phyloP scores from a whole-genome alignment of 2,329 filamentous ascomycete genomes.

The Neonectria neomacrospora region DNA sequence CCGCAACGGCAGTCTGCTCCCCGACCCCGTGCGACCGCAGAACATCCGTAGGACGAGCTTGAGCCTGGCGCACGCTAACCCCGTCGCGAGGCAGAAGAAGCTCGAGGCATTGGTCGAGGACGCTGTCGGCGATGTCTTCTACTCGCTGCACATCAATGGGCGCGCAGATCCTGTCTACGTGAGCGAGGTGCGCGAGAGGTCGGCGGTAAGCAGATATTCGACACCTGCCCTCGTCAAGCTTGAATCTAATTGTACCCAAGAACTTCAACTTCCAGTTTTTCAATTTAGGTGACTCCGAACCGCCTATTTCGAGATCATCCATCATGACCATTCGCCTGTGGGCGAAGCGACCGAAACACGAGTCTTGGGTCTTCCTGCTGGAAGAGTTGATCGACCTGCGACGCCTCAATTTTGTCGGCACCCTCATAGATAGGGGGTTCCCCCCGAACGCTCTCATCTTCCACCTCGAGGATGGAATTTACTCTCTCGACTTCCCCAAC shows the following conservation, averaged over 20 bases:
- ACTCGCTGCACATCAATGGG: slow-evolving; percentile 78
- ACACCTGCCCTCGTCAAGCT: neutral
- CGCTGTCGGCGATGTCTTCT: slow-evolving; percentile 87
- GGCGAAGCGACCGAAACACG: slow-evolving; percentile 66
- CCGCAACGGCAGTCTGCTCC: slow-evolving; percentile 46
- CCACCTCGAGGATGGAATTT: slow-evolving; percentile 86
- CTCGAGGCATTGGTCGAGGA: slow-evolving; percentile 78
- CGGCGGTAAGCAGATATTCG: slow-evolving; percentile 64
- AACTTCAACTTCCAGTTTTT: slow-evolving; percentile 93
- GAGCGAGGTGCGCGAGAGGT: slow-evolving; percentile 81
- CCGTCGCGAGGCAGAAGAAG: slow-evolving; percentile 73
- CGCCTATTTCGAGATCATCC: slow-evolving; percentile 73
- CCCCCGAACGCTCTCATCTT: slow-evolving; percentile 87
- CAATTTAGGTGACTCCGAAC: slow-evolving; percentile 73
- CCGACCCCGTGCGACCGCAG: slow-evolving; percentile 53
- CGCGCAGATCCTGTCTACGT: slow-evolving; percentile 84
- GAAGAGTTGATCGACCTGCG: slow-evolving; percentile 78
- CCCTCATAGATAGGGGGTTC: slow-evolving; percentile 74
- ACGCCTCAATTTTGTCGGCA: slow-evolving; percentile 82
- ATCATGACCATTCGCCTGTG: slow-evolving; percentile 78
- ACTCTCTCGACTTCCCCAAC: slow-evolving; percentile 77
- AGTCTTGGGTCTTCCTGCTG: slow-evolving; percentile 71
- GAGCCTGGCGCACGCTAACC: slow-evolving; percentile 58
- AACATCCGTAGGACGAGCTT: slow-evolving; percentile 60
- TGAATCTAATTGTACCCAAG: slow-evolving; percentile 46